phyloP scores from a whole-genome alignment of 768 basidiomycete species.

The Lactarius trivialis region DNA sequence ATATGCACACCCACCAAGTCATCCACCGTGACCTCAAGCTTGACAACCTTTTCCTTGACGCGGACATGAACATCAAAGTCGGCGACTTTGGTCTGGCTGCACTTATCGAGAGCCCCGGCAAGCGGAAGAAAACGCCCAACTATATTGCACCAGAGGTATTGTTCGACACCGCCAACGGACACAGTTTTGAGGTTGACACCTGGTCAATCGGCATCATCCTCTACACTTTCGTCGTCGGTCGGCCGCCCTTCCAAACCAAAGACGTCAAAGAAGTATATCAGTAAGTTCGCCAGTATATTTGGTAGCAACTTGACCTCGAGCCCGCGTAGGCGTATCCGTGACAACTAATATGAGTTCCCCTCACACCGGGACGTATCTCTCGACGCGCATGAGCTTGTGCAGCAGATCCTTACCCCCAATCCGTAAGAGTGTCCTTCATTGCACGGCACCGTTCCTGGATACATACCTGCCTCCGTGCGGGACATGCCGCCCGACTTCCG shows the following conservation, averaged over 20 bases:
- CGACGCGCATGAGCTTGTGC: too few species aligned
- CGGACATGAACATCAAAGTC: conserved; percentile 93
- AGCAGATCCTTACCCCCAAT: too few species aligned
- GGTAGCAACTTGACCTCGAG: too few species aligned
- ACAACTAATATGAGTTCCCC: too few species aligned
- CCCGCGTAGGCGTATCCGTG: too few species aligned
- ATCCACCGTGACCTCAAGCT: conserved; percentile 97
- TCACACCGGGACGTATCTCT: too few species aligned
- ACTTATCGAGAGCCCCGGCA: conserved; percentile 91
- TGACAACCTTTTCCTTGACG: conserved; percentile 89
- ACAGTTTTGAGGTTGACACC: conserved; percentile 97
- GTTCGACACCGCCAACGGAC: conserved; percentile 92
- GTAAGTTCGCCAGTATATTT: too few species aligned
- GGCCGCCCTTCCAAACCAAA: too few species aligned
- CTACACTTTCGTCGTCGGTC: too few species aligned
- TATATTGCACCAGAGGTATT: too few species aligned
- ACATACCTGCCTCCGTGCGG: conserved; percentile 74
- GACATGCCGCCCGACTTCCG: conserved; percentile 72
- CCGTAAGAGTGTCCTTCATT: conserved; percentile 78
- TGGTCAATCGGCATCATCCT: too few species aligned
- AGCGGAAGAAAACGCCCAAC: conserved; percentile 98
- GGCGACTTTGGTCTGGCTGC: conserved; percentile 97
- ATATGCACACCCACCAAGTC: conserved; percentile 95
- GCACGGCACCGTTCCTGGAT: conserved; percentile 71
- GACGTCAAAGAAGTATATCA: too few species aligned